These are phyloP conservation scores for Gynostemma pentaphyllum DNA, from an alignment of 306 rosid species.

Conservation along the genomic window DNA sequence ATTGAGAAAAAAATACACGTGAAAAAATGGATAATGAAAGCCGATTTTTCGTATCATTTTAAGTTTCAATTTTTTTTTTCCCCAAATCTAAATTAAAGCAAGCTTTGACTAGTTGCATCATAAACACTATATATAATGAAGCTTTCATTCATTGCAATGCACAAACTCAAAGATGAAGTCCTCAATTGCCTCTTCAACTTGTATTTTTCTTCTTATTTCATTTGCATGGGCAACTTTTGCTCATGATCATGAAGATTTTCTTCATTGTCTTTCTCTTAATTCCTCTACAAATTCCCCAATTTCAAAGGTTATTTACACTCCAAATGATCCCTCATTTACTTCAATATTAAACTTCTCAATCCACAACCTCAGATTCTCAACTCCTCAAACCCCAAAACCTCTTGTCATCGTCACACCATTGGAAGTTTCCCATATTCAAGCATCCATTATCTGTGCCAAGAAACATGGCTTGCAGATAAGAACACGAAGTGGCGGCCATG, in stretches of 20 bases:
- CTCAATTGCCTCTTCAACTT: background rate
- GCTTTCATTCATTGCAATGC: background rate
- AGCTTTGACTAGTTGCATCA: too few relatives aligned
- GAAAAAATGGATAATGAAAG: background rate
- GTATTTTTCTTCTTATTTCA: background rate
- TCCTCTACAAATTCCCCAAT: background rate
- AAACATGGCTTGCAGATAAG: background rate
- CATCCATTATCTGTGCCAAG: constrained; percentile 6
- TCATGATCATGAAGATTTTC: constrained; percentile 9
- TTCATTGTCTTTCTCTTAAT: constrained; percentile 9
- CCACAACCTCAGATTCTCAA: constrained; percentile 6
- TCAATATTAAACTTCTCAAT: background rate
- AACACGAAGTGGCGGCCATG: constrained; percentile 18
- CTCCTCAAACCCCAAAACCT: background rate
- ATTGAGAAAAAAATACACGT: background rate
- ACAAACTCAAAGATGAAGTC: constrained; percentile 10
- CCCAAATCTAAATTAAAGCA: background rate
- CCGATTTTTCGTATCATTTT: too few relatives aligned
- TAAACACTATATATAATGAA: background rate
- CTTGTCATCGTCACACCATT: constrained; percentile 9
- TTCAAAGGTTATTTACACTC: constrained; percentile 9
- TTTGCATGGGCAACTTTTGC: constrained; percentile 8
- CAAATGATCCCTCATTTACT: background rate
- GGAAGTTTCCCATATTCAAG: constrained; percentile 8
- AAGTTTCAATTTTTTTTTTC: background rate